phyloP scores from a whole-genome alignment of 1,284 basidiomycete genomes.

The Puccinia polysora region DNA sequence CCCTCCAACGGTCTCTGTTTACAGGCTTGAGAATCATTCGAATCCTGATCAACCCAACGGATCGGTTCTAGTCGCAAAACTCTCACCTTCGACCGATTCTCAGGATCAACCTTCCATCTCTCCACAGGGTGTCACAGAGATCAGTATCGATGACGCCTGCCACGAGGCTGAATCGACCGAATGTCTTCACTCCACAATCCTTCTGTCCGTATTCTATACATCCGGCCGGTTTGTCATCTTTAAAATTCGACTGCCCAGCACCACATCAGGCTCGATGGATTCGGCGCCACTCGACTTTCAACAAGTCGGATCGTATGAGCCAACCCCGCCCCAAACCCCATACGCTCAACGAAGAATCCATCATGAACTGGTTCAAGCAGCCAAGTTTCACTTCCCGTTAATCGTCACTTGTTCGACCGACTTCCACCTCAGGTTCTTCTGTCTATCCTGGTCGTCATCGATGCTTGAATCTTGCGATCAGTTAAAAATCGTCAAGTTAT shows the following conservation, averaged over 20 bases:
- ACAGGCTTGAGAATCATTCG: conserved; percentile 12
- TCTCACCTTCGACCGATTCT: neutral
- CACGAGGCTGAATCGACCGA: neutral
- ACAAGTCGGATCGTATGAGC: conserved; percentile 5
- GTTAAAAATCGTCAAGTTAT: neutral
- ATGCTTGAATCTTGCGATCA: neutral
- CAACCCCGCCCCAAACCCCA: neutral
- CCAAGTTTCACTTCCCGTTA: conserved; percentile 28
- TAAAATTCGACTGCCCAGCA: neutral
- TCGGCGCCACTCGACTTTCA: conserved; percentile 5
- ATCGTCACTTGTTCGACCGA: conserved; percentile 32
- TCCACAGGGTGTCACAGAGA: conserved; percentile 22
- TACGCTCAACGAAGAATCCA: neutral
- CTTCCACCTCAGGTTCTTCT: conserved; percentile 18
- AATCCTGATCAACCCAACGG: neutral
- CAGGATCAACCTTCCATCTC: neutral
- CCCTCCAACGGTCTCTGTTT: conserved; percentile 17
- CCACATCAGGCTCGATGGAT: neutral
- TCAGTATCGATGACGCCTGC: conserved; percentile 29
- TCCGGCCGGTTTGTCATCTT: conserved; percentile 11
- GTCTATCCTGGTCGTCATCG: conserved; percentile 8
- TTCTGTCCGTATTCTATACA: conserved; percentile 33
- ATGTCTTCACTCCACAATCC: neutral
- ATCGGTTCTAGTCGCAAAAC: conserved; percentile 5
- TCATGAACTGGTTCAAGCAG: conserved; percentile 13